Evolutionary conservation across 495 filamentous ascomycete species (phyloP).

Genomic region (Durotheca rogersii): DNA sequence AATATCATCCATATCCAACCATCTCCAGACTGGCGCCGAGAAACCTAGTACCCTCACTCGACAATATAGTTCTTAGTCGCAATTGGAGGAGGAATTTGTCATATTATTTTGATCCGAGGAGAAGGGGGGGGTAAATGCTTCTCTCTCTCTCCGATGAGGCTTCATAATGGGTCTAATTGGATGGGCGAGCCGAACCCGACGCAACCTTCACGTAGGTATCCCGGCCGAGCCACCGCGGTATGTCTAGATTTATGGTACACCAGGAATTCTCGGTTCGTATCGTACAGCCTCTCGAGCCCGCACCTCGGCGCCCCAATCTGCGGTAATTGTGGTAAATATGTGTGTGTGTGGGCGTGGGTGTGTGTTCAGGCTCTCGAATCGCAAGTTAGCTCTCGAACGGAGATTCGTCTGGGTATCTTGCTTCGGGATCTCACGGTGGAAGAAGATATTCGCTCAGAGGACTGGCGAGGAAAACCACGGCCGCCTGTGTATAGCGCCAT

Average conservation of each 20-base stretch:
- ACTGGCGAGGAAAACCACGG: slow-evolving; percentile 72
- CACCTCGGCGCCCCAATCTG: background rate
- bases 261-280: slow-evolving; percentile 5
- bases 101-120: slow-evolving; percentile 16
- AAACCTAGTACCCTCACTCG: background rate
- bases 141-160: no score
- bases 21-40: no score
- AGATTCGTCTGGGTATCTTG: background rate
- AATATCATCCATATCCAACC: no score
- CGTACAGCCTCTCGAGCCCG: slow-evolving; percentile 10
- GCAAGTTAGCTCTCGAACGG: slow-evolving; percentile 3
- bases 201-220: slow-evolving; percentile 1
- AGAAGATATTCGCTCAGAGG: slow-evolving; percentile 73
- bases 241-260: slow-evolving; percentile 3
- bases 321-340: background rate
- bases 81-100: slow-evolving; percentile 5
- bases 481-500: slow-evolving; percentile 50
- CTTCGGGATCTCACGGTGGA: slow-evolving; percentile 57
- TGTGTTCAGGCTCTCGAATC: slow-evolving; percentile 12
- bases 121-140: no score
- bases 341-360: no score
- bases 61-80: background rate
- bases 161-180: slow-evolving; percentile 4
- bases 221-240: slow-evolving; percentile 8
- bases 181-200: background rate